A percentile compares a stretch with the other conserved stretches of the same genome.
Evolutionary conservation across 176 grass and related monocot species (phyloP).

Genomic region (Pharus latifolius): DNA sequence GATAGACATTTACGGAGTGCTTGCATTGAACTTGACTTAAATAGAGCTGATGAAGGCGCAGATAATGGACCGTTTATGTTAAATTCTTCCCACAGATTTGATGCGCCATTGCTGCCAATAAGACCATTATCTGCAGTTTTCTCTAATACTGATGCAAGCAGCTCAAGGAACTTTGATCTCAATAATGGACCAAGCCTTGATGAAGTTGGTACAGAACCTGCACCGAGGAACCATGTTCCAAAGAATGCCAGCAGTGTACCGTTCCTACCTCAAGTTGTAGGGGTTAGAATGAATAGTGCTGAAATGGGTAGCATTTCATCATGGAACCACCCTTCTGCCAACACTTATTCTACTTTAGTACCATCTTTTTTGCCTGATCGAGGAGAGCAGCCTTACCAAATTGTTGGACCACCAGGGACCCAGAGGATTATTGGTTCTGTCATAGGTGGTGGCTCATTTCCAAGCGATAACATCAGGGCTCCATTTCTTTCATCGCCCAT

Average conservation of each 20-base stretch:
- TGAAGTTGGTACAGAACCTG: slow-evolving; percentile 46
- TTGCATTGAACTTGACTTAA: slow-evolving; percentile 76
- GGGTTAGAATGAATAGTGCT: slow-evolving; percentile 40
- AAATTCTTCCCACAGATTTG: slow-evolving; percentile 25
- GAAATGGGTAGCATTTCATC: slow-evolving; percentile 48
- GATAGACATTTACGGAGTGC: slow-evolving; percentile 13
- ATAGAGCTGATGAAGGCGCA: slow-evolving; percentile 37
- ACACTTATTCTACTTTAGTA: slow-evolving; percentile 42
- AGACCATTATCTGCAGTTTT: slow-evolving; percentile 27
- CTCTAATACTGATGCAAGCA: slow-evolving; percentile 14
- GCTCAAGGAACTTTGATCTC: slow-evolving; percentile 65
- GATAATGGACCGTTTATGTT: slow-evolving; percentile 41
- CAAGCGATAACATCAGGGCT: slow-evolving; percentile 27
- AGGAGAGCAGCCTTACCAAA: slow-evolving; percentile 53
- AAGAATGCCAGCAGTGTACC: slow-evolving; percentile 22
- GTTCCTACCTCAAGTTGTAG: slow-evolving; percentile 47
- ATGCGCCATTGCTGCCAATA: slow-evolving; percentile 33
- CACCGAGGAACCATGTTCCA: slow-evolving; percentile 29
- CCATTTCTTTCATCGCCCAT: slow-evolving; percentile 60
- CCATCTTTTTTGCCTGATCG: slow-evolving; percentile 57
- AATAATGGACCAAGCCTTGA: slow-evolving; percentile 70
- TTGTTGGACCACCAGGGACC: slow-evolving; percentile 28
- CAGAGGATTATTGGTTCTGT: slow-evolving; percentile 43
- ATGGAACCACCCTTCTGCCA: slow-evolving; percentile 42
- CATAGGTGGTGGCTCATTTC: slow-evolving; percentile 28